Evolutionary conservation across 768 basidiomycete species (phyloP).

Genomic region (Mrakia gelida): DNA sequence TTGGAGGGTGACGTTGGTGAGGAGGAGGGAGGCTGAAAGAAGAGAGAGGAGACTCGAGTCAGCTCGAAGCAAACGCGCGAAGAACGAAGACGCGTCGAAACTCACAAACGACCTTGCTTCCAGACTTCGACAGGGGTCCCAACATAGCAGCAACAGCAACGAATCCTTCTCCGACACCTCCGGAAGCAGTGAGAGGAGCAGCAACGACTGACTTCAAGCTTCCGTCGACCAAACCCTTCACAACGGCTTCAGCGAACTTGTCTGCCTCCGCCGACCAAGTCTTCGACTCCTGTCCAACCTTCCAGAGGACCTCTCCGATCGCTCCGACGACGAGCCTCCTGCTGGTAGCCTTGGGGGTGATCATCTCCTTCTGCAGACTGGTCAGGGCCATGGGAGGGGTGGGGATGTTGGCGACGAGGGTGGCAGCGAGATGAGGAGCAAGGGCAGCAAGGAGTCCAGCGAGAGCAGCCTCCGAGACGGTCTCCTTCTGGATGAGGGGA

Average conservation of each 20-base stretch:
- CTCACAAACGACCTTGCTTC: slow-evolving; percentile 49
- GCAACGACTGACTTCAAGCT: slow-evolving; percentile 62
- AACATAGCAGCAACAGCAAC: slow-evolving; percentile 66
- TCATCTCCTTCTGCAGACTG: slow-evolving; percentile 68
- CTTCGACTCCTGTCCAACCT: slow-evolving; percentile 37
- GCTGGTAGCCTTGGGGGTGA: slow-evolving; percentile 57
- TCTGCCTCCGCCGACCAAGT: slow-evolving; percentile 49
- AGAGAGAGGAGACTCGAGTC: not conserved
- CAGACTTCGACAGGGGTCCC: slow-evolving; percentile 52
- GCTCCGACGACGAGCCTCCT: slow-evolving; percentile 62
- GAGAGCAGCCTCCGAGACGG: slow-evolving; percentile 60
- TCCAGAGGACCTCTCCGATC: slow-evolving; percentile 61
- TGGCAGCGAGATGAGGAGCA: slow-evolving; percentile 56
- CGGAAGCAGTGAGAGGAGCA: slow-evolving; percentile 58
- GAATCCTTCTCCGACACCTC: slow-evolving; percentile 79
- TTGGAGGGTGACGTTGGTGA: slow-evolving; percentile 39
- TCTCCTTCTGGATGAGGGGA: slow-evolving; percentile 64
- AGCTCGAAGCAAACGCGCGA: not conserved
- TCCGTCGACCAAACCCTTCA: slow-evolving; percentile 59
- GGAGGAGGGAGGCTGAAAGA: slow-evolving; percentile 31
- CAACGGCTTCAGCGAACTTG: slow-evolving; percentile 55
- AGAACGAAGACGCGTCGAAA: slow-evolving; percentile 30
- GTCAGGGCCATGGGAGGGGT: slow-evolving; percentile 51
- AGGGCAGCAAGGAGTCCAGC: slow-evolving; percentile 56
- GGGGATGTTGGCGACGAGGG: slow-evolving; percentile 50